Evolutionary conservation across 2,329 filamentous ascomycete genomes (phyloP).

Genomic region (Ramularia collo-cygni): DNA sequence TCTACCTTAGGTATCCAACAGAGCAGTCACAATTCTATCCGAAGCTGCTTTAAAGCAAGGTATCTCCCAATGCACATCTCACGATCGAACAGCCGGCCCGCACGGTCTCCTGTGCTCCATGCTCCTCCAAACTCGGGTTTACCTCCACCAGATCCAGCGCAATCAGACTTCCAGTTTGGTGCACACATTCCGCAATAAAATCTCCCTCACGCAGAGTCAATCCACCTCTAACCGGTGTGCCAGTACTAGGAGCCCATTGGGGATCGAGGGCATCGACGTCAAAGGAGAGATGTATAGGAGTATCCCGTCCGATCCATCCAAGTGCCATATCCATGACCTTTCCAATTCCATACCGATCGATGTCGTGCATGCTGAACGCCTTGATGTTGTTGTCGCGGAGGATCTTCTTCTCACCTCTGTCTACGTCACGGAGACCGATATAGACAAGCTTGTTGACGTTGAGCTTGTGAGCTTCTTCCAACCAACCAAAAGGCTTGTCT

Average conservation of each 20-base stretch:
- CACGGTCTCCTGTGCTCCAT: conserved; percentile 77
- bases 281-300: conserved; percentile 93
- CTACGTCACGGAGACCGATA: conserved; percentile 90
- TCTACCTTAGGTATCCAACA: too few relatives aligned
- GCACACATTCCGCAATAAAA: conserved; percentile 75
- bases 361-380: conserved; percentile 97
- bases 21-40: too few relatives aligned
- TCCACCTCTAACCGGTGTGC: conserved; percentile 87
- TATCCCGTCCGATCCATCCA: conserved; percentile 87
- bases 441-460: conserved; percentile 86
- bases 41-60: conserved; percentile 57
- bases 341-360: conserved; percentile 90
- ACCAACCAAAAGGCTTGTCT: conserved; percentile 83
- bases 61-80: conserved; percentile 86
- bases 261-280: conserved; percentile 96
- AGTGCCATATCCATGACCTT: conserved; percentile 98
- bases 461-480: conserved; percentile 63
- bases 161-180: conserved; percentile 49
- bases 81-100: conserved; percentile 86
- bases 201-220: conserved; percentile 92
- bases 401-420: conserved; percentile 88
- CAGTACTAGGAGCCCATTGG: conserved; percentile 91
- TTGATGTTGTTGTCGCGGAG: conserved; percentile 83
- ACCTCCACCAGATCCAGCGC: conserved; percentile 53
- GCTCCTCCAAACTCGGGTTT: conserved; percentile 42